A percentile compares a stretch with the other conserved stretches of the same genome.
phyloP scores from a whole-genome alignment of 495 filamentous ascomycete species.

The Annulohypoxylon nitens region DNA sequence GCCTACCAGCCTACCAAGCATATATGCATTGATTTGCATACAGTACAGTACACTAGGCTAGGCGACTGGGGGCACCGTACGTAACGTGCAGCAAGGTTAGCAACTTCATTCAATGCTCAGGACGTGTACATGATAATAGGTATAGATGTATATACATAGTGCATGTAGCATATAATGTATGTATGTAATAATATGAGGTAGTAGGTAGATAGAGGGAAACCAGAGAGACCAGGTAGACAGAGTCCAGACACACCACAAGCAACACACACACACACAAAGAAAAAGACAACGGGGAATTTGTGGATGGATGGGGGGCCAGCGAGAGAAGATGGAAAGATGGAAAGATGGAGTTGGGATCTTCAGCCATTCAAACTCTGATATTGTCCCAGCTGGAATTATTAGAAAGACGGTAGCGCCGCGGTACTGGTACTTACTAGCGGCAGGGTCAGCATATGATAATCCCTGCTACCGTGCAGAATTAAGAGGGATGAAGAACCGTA shows the following conservation, averaged over 20 bases:
- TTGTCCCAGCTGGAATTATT: conserved; percentile 45
- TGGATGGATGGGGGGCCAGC: conserved; percentile 12
- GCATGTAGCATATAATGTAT: neutral
- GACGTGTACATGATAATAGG: neutral
- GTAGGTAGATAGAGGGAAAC: neutral
- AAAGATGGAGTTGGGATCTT: conserved; percentile 47
- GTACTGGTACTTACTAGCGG: conserved; percentile 36
- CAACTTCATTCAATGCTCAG: neutral
- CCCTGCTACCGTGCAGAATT: conserved; percentile 7
- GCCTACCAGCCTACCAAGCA: neutral
- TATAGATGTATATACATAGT: no score
- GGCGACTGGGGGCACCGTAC: conserved; percentile 4
- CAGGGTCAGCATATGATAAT: neutral
- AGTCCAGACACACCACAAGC: neutral
- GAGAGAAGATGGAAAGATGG: conserved; percentile 16
- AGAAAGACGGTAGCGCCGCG: conserved; percentile 36
- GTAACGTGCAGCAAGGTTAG: conserved; percentile 3
- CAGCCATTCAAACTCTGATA: conserved; percentile 51
- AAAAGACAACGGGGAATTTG: conserved; percentile 44
- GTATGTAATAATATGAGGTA: neutral
- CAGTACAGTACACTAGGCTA: conserved; percentile 8
- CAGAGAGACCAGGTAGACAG: neutral
- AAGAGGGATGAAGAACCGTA: conserved; percentile 21
- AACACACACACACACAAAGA: conserved; percentile 18
- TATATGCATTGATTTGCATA: conserved; percentile 4